These are phyloP conservation scores for Dactylis glomerata DNA, from an alignment of 176 grass and related monocot species.

Conservation along the genomic window DNA sequence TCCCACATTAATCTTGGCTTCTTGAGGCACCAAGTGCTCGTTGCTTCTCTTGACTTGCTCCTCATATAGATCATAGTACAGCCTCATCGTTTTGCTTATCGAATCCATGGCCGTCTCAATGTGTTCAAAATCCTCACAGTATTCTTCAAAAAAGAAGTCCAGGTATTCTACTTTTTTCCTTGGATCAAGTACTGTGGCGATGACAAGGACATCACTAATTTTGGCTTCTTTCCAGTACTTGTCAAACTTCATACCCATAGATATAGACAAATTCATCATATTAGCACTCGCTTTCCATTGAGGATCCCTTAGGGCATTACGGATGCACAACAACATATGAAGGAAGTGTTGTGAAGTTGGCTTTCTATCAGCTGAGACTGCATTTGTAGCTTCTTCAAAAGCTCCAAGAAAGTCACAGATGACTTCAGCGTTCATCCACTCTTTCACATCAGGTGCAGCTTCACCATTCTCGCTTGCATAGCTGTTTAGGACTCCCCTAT, in stretches of 20 bases:
- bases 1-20: no score
- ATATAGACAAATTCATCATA: background rate
- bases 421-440: background rate
- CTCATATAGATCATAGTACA: no score
- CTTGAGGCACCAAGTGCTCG: no score
- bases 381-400: background rate
- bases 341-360: background rate
- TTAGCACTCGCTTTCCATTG: rapidly evolving
- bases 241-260: background rate
- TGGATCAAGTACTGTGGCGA: background rate
- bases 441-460: background rate
- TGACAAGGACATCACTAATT: background rate
- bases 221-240: background rate
- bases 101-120: no score
- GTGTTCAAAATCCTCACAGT: no score
- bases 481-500: background rate
- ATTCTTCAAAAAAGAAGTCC: no score
- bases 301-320: background rate
- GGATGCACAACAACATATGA: background rate
- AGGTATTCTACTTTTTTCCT: no score
- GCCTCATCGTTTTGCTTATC: no score
- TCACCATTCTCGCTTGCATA: background rate
- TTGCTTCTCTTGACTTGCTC: no score
- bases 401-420: background rate
- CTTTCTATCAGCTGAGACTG: background rate